Base-by-base conservation (phyloP, 2,329 filamentous ascomycete species). In the Massarina eburnea region DNA sequence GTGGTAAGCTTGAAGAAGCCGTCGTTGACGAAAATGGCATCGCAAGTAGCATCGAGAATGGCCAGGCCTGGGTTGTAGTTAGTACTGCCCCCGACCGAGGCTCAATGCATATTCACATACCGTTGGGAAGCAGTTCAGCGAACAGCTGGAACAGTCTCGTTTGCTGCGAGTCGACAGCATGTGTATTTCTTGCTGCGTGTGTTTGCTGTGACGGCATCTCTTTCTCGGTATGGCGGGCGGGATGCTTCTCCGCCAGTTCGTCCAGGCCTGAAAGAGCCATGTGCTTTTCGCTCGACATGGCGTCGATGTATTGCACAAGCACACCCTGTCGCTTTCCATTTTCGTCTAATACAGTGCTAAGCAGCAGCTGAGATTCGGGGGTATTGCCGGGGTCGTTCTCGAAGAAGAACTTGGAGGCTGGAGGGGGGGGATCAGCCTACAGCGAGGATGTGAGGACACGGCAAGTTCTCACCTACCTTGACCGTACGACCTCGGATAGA, bases 11-110 rank as follows among this genome's bases (percentile, higher is more conserved):
- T 62, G 52, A 73, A 75, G 51, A 76, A 76, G 38, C 68, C 66
- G 41, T 74, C 69, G 40, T 76, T 76, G 10, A 76, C 74, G 40
- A 75, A 76, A 8, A 76, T 59, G 8, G 73, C 71, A 29, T 73
- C 71, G 1, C 73, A 72, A 15, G 71, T 64, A 37, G 68, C 68
- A 47, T 76, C 71, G 5, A 76, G 61, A 26, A 76, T 75, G 2
- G 73, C 74, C 9, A 76, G 58, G n/a, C n/a, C n/a, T n/a, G n/a
- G n/a, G n/a, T n/a, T n/a, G n/a, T n/a, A n/a, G n/a, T n/a, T n/a
- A n/a, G n/a, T n/a, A n/a, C n/a, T n/a, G n/a, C n/a, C n/a, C n/a
- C n/a, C n/a, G n/a, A n/a, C n/a, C n/a, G n/a, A n/a, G n/a, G n/a
- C n/a, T n/a, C n/a, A n/a, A n/a, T n/a, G n/a, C n/a, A n/a, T n/a